Conservation (phyloP, 2,329 filamentous ascomycete genomes). For the Hypoxylon sp. region DNA sequence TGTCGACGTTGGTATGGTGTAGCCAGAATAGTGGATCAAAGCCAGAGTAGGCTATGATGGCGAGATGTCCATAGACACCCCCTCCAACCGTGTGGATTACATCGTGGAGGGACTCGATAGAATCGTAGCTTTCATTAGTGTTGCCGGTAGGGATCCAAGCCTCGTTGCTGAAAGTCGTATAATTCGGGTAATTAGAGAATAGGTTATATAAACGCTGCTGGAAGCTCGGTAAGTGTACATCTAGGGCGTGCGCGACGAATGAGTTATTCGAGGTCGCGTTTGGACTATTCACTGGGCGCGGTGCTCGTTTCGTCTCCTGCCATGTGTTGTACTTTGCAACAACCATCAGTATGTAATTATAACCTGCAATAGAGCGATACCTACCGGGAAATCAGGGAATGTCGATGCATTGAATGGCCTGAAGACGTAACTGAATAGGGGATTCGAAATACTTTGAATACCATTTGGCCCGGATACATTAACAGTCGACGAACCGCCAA, state of each 20-base stretch:
- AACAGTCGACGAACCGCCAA: slow-evolving; percentile 61
- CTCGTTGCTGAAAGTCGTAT: slow-evolving; percentile 78
- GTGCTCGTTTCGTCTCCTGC: slow-evolving; percentile 72
- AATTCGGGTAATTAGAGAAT: slow-evolving; percentile 77
- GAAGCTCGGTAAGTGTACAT: slow-evolving; percentile 67
- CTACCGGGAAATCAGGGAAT: slow-evolving; percentile 72
- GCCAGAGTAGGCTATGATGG: slow-evolving; percentile 77
- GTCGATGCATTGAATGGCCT: slow-evolving; percentile 71
- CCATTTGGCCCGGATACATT: slow-evolving; percentile 70
- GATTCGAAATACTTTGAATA: slow-evolving; percentile 70
- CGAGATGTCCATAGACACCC: slow-evolving; percentile 74
- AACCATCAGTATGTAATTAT: slow-evolving; percentile 25
- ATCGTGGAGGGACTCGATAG: slow-evolving; percentile 76
- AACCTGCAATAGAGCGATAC: slow-evolving; percentile 49
- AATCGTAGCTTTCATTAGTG: slow-evolving; percentile 69
- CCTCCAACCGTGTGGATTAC: slow-evolving; percentile 70
- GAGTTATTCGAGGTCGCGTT: slow-evolving; percentile 72
- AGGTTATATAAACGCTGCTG: slow-evolving; percentile 77
- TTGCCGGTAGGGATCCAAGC: slow-evolving; percentile 65
- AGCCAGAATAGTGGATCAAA: slow-evolving; percentile 87
- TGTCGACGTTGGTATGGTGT: slow-evolving; percentile 83
- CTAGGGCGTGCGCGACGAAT: slow-evolving; percentile 66
- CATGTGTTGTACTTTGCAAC: slow-evolving; percentile 69
- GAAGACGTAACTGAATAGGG: slow-evolving; percentile 73
- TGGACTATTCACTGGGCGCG: slow-evolving; percentile 59